Conservation (phyloP, 805 yeast species). For the Yamadazyma sp. region DNA sequence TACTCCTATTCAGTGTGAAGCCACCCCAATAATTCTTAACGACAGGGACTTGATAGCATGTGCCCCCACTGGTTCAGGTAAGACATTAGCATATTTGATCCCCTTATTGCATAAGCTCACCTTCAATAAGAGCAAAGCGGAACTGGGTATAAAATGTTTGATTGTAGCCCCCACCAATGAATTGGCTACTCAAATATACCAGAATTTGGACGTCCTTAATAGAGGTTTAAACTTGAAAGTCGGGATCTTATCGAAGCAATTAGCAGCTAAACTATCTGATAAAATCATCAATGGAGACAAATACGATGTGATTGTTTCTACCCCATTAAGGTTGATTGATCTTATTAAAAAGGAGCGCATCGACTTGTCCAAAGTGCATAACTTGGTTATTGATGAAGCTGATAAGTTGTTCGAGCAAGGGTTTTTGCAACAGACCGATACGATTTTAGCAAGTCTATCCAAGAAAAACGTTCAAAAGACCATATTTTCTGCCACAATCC, state of each 20-base stretch:
- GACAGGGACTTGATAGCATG: constrained; percentile 83
- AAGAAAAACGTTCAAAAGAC: constrained; percentile 59
- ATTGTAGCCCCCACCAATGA: constrained; percentile 94
- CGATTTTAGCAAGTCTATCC: constrained; percentile 62
- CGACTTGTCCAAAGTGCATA: constrained; percentile 65
- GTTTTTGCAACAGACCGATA: constrained; percentile 89
- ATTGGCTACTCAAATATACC: constrained; percentile 80
- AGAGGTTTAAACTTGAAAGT: constrained; percentile 56
- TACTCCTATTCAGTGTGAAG: constrained; percentile 90
- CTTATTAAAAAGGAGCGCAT: constrained; percentile 61
- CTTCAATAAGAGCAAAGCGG: constrained; percentile 18
- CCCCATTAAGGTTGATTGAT: constrained; percentile 87
- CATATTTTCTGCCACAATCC: constrained; percentile 93
- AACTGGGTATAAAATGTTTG: constrained; percentile 65
- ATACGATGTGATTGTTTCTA: constrained; percentile 78
- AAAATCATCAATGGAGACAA: constrained; percentile 58
- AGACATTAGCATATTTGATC: constrained; percentile 84
- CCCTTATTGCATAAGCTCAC: constrained; percentile 67
- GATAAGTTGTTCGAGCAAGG: constrained; percentile 87
- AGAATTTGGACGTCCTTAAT: constrained; percentile 60
- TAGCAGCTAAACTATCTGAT: constrained; percentile 66
- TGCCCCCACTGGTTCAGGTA: constrained; percentile 99
- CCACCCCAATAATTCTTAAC: constrained; percentile 71
- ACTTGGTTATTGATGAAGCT: constrained; percentile 90
- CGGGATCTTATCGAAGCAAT: constrained; percentile 68